These are phyloP conservation scores for Camillea tinctor DNA, from an alignment of 2,329 filamentous ascomycete genomes.

Conservation along the genomic window DNA sequence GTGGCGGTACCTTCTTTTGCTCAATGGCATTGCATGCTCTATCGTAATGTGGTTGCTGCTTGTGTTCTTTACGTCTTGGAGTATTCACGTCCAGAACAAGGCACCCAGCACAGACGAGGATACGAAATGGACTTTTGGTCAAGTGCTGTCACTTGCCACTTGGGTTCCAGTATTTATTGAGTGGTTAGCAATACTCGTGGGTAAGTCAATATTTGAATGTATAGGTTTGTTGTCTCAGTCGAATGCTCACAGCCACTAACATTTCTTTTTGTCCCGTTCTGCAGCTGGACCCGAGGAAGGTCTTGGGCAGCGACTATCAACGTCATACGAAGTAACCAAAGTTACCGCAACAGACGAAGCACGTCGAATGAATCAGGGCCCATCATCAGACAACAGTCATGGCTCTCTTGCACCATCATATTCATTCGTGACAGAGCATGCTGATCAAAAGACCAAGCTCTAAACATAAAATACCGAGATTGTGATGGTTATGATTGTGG, in stretches of 20 bases:
- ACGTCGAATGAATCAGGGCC: neutral
- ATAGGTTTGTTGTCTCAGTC: neutral
- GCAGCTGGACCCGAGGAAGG: neutral
- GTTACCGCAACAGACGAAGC: neutral
- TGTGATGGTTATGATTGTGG: no score
- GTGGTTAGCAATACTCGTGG: neutral
- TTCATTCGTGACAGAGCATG: no score
- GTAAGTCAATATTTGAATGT: neutral
- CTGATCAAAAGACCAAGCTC: no score
- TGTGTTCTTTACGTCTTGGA: neutral
- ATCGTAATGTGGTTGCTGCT: neutral
- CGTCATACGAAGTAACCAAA: neutral
- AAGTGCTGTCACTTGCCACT: neutral
- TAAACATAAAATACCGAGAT: no score
- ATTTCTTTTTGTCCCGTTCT: neutral
- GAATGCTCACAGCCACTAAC: neutral
- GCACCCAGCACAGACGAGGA: neutral
- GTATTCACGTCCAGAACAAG: neutral
- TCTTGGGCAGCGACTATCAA: neutral
- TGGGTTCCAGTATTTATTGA: slow-evolving; percentile 1
- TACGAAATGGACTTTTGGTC: neutral
- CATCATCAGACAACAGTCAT: neutral
- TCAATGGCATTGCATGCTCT: neutral
- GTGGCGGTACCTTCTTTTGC: neutral
- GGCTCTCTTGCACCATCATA: neutral